These are phyloP conservation scores for Phaeosphaeriaceae sp. DNA, from an alignment of 2,329 filamentous ascomycete genomes.

Conservation along the genomic window DNA sequence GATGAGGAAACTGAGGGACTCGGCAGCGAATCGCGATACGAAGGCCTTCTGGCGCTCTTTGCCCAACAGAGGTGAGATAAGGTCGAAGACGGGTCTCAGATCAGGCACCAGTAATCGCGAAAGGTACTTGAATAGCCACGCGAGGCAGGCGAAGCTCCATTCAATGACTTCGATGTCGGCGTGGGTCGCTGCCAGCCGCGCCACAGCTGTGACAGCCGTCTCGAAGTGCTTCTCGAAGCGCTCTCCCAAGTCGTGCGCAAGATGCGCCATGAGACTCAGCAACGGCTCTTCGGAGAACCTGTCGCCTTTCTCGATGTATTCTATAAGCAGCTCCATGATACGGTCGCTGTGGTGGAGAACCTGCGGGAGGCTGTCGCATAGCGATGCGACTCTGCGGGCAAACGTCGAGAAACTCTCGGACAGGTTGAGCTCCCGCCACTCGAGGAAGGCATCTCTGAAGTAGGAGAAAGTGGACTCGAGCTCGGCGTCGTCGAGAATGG, in stretches of 20 bases:
- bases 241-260: slow-evolving; percentile 90
- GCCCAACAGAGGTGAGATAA: slow-evolving; percentile 84
- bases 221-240: slow-evolving; percentile 90
- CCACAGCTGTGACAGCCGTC: slow-evolving; percentile 75
- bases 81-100: slow-evolving; percentile 81
- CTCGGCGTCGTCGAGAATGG: slow-evolving; percentile 83
- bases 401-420: slow-evolving; percentile 83
- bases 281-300: slow-evolving; percentile 84
- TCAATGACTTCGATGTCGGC: slow-evolving; percentile 90
- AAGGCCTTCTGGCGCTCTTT: slow-evolving; percentile 83
- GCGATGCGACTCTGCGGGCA: slow-evolving; percentile 73
- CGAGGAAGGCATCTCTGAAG: slow-evolving; percentile 80
- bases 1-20: slow-evolving; percentile 92
- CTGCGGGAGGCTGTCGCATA: slow-evolving; percentile 90
- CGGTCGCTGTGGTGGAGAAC: slow-evolving; percentile 88
- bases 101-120: slow-evolving; percentile 87
- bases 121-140: slow-evolving; percentile 97
- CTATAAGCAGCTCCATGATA: slow-evolving; percentile 79
- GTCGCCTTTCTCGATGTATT: slow-evolving; percentile 80
- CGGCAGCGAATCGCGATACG: slow-evolving; percentile 90
- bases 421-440: slow-evolving; percentile 92
- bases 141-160: slow-evolving; percentile 93
- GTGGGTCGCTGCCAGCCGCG: slow-evolving; percentile 78
- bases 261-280: slow-evolving; percentile 85
- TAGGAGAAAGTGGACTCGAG: slow-evolving; percentile 82